Percentiles rank a stretch among this genome's conserved stretches.
Conservation (phyloP, 768 basidiomycete genomes). For the Pulveroboletus sp. region DNA sequence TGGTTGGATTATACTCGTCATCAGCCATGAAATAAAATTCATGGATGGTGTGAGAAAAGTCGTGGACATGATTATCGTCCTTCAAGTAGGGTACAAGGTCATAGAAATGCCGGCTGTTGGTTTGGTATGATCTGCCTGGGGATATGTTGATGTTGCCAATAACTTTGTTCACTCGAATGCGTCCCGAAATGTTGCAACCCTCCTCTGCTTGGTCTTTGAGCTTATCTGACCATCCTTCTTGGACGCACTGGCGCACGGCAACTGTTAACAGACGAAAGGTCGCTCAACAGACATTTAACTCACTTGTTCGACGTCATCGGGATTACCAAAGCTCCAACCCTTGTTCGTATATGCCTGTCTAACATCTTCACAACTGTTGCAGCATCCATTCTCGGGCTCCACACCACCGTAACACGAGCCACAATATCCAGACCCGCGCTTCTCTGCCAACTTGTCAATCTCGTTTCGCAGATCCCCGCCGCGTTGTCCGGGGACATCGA, state of each 20-base stretch:
- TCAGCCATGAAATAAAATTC: slow-evolving; percentile 76
- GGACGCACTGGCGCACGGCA: slow-evolving; percentile 60
- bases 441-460: slow-evolving; percentile 71
- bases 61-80: slow-evolving; percentile 84
- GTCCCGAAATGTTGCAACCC: slow-evolving; percentile 91
- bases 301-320: slow-evolving; percentile 91
- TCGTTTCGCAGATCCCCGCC: slow-evolving; percentile 79
- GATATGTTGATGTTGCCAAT: slow-evolving; percentile 94
- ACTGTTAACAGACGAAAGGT: background rate
- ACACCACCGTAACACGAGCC: slow-evolving; percentile 95
- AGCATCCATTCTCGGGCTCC: slow-evolving; percentile 77
- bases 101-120: slow-evolving; percentile 71
- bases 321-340: slow-evolving; percentile 94
- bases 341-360: slow-evolving; percentile 84
- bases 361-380: slow-evolving; percentile 95
- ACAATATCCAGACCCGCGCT: slow-evolving; percentile 68
- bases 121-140: slow-evolving; percentile 94
- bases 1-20: slow-evolving; percentile 74
- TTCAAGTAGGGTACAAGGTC: slow-evolving; percentile 94
- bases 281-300: slow-evolving; percentile 18
- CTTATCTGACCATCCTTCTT: slow-evolving; percentile 95
- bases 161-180: slow-evolving; percentile 95
- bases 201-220: slow-evolving; percentile 90
- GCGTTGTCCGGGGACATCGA: slow-evolving; percentile 51
- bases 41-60: slow-evolving; percentile 90